A percentile compares a stretch with the other conserved stretches of the same genome.
phyloP scores from a whole-genome alignment of 2,329 filamentous ascomycete species.

The Phialophora expanda region DNA sequence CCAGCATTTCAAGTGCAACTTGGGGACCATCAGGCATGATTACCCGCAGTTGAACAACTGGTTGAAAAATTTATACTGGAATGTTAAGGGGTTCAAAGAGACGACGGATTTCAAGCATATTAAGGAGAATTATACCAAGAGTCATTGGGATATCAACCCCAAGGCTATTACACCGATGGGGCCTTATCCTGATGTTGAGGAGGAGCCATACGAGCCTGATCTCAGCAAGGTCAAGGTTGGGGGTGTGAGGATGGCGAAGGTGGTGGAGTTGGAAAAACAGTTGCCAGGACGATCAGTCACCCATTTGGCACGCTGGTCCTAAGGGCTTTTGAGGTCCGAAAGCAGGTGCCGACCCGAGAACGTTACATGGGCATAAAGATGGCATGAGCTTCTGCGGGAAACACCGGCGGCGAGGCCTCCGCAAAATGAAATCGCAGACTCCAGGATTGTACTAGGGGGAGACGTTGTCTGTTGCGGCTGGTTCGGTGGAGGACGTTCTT shows the following conservation, averaged over 20 bases:
- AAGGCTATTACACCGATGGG: constrained; percentile 67
- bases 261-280: constrained; percentile 35
- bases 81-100: constrained; percentile 59
- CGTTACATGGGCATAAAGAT: not conserved
- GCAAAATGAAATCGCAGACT: not conserved
- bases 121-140: constrained; percentile 71
- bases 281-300: constrained; percentile 18
- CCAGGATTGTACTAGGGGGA: not conserved
- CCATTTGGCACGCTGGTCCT: not conserved
- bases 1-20: constrained; percentile 70
- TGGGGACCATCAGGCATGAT: constrained; percentile 64
- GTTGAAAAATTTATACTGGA: constrained; percentile 65
- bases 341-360: not conserved
- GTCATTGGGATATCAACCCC: constrained; percentile 65
- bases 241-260: constrained; percentile 45
- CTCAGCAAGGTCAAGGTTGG: constrained; percentile 57
- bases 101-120: constrained; percentile 71
- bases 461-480: not conserved
- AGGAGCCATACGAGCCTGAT: constrained; percentile 54
- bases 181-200: constrained; percentile 64
- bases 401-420: not conserved
- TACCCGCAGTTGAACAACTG: constrained; percentile 67
- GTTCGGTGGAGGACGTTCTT: not conserved
- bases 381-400: not conserved
- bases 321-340: not conserved